Base-by-base conservation (phyloP, 305 asterid genomes). In the Solanum aculeatissimum region DNA sequence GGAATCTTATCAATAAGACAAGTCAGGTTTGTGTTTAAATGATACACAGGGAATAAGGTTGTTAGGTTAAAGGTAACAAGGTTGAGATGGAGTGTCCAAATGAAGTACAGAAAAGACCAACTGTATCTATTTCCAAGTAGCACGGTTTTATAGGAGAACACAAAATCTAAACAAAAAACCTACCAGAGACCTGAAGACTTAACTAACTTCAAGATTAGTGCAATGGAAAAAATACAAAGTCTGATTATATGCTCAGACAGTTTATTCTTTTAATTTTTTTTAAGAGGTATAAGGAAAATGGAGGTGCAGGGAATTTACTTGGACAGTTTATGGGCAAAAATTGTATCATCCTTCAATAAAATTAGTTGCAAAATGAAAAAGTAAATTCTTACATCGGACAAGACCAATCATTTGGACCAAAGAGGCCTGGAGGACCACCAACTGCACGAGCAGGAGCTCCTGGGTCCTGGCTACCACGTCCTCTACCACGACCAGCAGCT, bases 391-490 rank as follows among this genome's bases (percentile, higher is more conserved):
- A 96, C 99, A 96, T 96, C 69, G 99, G 99, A 90, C 99, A 96
- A 83, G 98, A 27, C 99, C 99, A 96, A 84, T 96, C 99, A 92
- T 96, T 96, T 68, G 98, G 98, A 85, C 99, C 98, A 89, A 96
- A 96, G 79, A 96, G 98, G 42, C 97, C 96, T 65, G 94, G 93
- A 87, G 93, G 78, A 88, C 94, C 95, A 66, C 95, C 97, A 55
- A 75, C 92, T 40, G 90, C 93, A 85, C 92, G 96, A 84, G 87
- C 81, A 90, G 78, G 86, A 35, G 93, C 98, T 69, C 97, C 98
- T 43, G 84, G 51, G 72, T 95, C 98, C 85, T 75, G 91, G 81
- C 80, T 88, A 86, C 95, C 99, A 79, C 92, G 92, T 32, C 98
- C 98, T 88, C 92, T 94, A 38, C 98, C 99, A 77, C 95, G 94